These are phyloP conservation scores for Paramecium octaurelia DNA, from an alignment of 73 alveolate species.

Conservation along the genomic window DNA sequence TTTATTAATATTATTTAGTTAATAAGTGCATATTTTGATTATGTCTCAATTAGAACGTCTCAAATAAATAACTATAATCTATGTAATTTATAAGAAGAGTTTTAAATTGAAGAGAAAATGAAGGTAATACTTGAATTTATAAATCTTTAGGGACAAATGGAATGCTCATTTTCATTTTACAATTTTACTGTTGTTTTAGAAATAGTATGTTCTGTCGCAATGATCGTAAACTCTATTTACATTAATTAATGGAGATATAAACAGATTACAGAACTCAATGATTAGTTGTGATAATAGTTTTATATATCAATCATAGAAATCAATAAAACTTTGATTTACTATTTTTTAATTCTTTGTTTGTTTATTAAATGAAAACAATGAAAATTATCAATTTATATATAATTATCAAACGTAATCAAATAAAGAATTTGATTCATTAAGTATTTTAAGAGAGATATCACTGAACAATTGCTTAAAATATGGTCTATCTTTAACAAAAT, in stretches of 20 bases:
- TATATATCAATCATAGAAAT: not conserved
- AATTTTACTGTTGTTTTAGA: constrained; percentile 43
- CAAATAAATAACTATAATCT: constrained; percentile 49
- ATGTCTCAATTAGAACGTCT: constrained; percentile 55
- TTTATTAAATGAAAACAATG: not conserved
- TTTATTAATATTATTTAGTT: not conserved
- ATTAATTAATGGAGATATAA: constrained; percentile 30
- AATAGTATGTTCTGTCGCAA: not conserved
- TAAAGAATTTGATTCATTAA: not conserved
- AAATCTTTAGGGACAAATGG: constrained; percentile 31
- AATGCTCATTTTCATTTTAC: constrained; percentile 51
- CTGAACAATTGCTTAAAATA: not conserved
- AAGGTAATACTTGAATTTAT: not conserved
- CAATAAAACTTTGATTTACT: not conserved
- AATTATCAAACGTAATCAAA: not conserved
- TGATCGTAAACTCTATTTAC: not conserved
- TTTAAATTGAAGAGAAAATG: constrained; percentile 52
- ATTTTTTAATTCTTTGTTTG: too few species aligned
- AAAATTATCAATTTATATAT: not conserved
- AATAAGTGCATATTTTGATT: constrained; percentile 56
- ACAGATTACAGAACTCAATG: constrained; percentile 4
- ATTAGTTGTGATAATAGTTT: constrained; percentile 37
- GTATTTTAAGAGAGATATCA: not conserved
- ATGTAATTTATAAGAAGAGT: constrained; percentile 60
- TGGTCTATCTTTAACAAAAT: not conserved